Base-by-base conservation (phyloP, 176 grass and related monocot genomes). In the Hordeum marinum region DNA sequence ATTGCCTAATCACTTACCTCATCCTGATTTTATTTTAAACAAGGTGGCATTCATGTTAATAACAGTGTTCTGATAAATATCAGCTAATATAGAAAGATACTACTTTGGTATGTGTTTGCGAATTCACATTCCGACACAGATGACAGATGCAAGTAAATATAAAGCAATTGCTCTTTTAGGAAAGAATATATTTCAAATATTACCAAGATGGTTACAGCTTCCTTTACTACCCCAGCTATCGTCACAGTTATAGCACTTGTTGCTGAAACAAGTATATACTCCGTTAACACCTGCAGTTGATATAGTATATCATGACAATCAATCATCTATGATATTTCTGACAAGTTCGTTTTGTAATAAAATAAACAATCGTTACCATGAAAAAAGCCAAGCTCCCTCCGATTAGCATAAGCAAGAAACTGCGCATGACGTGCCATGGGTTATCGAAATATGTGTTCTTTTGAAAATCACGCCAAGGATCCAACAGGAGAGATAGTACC, bases 161-260 rank as follows among this genome's bases (percentile, higher is more conserved):
- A 90, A 11, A 68, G 20, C 15, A 68, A 10, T 14, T 76, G 46
- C 63, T 80, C 2, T 75, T 83, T 20, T 42, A 48, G 13, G 45
- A 73, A 77, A 27, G 6, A 61, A 36, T 25, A 42, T 14, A 63
- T 80, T 67, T 78, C 9, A 35, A 85, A 48, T 66, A 62, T 90
- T 94, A 99, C 96, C 96, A 99, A 80, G 78, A 99, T 99, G 46
- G 96, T 99, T 83, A 99, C 96, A 79, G 96, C 88, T 94, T 99
- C 96, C 86, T 99, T 99, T 79, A 99, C 96, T 46, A 99, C 94
- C 67, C 96, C 96, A 80, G 93, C 96, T 96, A 99, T 96, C 2
- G 96, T 92, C 71, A 99, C 96, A 24, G 96, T 99, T 86, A 99
- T 91, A 31, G 96, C 96, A 89, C 93, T 99, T 29, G 96, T 99